A percentile compares a stretch with the other conserved stretches of the same genome.
These are phyloP conservation scores for Colletotrichum spaethianum DNA, from an alignment of 2,329 filamentous ascomycete species.

Conservation along the genomic window DNA sequence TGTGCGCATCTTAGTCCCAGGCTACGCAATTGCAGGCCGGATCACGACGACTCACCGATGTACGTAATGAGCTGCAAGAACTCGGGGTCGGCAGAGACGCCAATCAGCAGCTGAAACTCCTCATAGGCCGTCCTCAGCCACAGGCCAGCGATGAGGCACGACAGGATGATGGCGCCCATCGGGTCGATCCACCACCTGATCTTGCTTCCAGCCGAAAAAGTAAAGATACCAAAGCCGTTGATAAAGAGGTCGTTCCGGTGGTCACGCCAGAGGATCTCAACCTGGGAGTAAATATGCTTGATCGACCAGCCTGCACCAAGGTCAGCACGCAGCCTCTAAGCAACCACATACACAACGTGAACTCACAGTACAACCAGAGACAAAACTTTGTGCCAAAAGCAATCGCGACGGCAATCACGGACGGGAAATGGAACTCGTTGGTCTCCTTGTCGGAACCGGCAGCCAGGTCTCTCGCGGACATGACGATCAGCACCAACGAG, in stretches of 20 bases:
- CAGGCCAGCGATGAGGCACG: slow-evolving; percentile 80
- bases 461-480: slow-evolving; percentile 80
- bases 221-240: slow-evolving; percentile 93
- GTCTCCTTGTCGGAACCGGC: slow-evolving; percentile 63
- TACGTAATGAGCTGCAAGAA: slow-evolving; percentile 97
- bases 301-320: slow-evolving; percentile 73
- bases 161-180: slow-evolving; percentile 88
- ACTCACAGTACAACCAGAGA: slow-evolving; percentile 86
- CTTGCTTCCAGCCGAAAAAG: slow-evolving; percentile 91
- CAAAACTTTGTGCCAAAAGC: slow-evolving; percentile 88
- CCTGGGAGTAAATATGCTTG: slow-evolving; percentile 91
- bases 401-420: slow-evolving; percentile 85
- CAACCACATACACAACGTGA: background rate
- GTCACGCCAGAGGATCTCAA: slow-evolving; percentile 95
- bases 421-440: slow-evolving; percentile 82
- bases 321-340: background rate
- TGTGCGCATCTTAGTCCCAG: background rate
- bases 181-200: slow-evolving; percentile 96
- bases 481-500: slow-evolving; percentile 91
- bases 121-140: slow-evolving; percentile 90
- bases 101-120: slow-evolving; percentile 93
- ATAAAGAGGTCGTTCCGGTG: slow-evolving; percentile 98
- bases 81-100: slow-evolving; percentile 86
- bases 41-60: slow-evolving; percentile 67
- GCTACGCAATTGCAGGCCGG: background rate